Percentiles rank a stretch among this genome's conserved stretches.
Conservation (phyloP, 805 yeast species). For the Ogataea glucozyma region DNA sequence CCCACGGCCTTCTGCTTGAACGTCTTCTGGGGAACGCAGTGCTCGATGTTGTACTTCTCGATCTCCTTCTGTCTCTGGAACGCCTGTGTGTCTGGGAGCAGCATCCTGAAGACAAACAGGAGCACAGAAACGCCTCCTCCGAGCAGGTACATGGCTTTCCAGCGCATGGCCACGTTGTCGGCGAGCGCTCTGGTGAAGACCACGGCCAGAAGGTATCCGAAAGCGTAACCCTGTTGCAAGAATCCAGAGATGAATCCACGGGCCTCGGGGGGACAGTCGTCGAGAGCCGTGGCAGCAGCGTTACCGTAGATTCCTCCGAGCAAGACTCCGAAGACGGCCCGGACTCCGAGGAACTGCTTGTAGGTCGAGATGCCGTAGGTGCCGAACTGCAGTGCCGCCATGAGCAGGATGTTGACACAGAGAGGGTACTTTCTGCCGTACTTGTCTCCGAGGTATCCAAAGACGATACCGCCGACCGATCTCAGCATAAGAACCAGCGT, state of each 20-base stretch:
- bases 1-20: slow-evolving; percentile 35
- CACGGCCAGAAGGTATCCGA: slow-evolving; percentile 67
- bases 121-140: slow-evolving; percentile 57
- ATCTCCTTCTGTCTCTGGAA: slow-evolving; percentile 44
- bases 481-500: slow-evolving; percentile 69
- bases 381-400: slow-evolving; percentile 59
- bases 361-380: slow-evolving; percentile 61
- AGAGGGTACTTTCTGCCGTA: slow-evolving; percentile 64
- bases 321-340: slow-evolving; percentile 62
- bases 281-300: slow-evolving; percentile 54
- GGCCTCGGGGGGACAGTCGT: slow-evolving; percentile 53
- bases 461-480: slow-evolving; percentile 63
- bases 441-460: slow-evolving; percentile 60
- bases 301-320: slow-evolving; percentile 60
- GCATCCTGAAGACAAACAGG: slow-evolving; percentile 43
- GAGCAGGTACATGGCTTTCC: slow-evolving; percentile 72
- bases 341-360: slow-evolving; percentile 57
- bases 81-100: slow-evolving; percentile 54
- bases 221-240: slow-evolving; percentile 79
- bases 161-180: slow-evolving; percentile 49
- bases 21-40: slow-evolving; percentile 35
- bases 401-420: slow-evolving; percentile 44
- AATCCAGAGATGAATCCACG: slow-evolving; percentile 64
- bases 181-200: slow-evolving; percentile 65
- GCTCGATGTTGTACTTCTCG: slow-evolving; percentile 34